Base-by-base conservation (phyloP, 371 early-diverging fungal species). In the Blakeslea trispora region DNA sequence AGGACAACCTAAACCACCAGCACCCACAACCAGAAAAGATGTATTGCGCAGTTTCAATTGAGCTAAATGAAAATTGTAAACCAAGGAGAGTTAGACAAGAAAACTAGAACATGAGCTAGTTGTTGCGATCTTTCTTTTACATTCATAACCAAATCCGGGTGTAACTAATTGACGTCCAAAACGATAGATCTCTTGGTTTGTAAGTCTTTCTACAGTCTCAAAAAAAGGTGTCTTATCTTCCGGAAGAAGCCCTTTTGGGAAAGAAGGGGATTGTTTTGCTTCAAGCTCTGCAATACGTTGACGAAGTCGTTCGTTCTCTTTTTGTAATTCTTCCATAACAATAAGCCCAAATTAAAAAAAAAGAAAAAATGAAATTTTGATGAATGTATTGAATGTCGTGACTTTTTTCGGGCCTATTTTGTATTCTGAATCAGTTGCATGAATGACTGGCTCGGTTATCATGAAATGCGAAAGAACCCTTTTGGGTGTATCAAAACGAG, bases 1-100 rank as follows among this genome's bases (percentile, higher is more conserved):
- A 2, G 99, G 96, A 0, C 95, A 83, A 0, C 99, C 99, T 7
- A 99, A 81, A 0, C 99, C 99, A 35, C 99, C 99, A 10, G 96
- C 92, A 2, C 99, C 99, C 0, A 99, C 96, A 2, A 99, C 78
- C 14, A 99, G 73, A 34, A 98, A 90, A 0, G 87, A 80, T 15
- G 89, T 69, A 49, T 90, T 87, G 19, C 84, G 81, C 47, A 99
- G 69, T 45, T 77, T 84, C 35, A 85, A 64, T 74, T 99, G 99
- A 11, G 91, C 94, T 91, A 64, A n/a, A 22, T 60, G 8, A 19
- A 13, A 28, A 0, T 45, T 8, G 5, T 19, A 23, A 13, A 24
- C 4, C 23, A 15, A 24, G 14, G 7, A 32, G 5, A n/a, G n/a
- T n/a, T n/a, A n/a, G n/a, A n/a, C n/a, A n/a, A n/a, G n/a, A n/a